Percentiles rank a stretch among this genome's conserved stretches.
phyloP scores from a whole-genome alignment of 1,139 yeast species.

The Candida neerlandica region DNA sequence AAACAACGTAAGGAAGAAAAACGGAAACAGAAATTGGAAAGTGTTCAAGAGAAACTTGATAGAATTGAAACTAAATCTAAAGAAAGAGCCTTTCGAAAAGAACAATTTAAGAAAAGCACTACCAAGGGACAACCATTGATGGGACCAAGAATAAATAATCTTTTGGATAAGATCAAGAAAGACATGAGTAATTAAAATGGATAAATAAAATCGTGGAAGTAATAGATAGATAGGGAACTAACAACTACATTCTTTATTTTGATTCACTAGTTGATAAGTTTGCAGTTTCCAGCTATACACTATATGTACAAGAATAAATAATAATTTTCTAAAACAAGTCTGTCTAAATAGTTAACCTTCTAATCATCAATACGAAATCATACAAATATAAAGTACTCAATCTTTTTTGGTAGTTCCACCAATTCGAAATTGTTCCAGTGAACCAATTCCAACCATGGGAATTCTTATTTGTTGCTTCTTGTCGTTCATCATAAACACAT shows the following conservation, averaged over 20 bases:
- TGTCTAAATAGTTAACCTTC: slow-evolving; percentile 13
- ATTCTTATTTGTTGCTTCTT: slow-evolving; percentile 38
- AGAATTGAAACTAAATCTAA: slow-evolving; percentile 24
- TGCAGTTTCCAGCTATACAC: not conserved
- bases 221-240: not conserved
- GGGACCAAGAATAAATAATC: slow-evolving; percentile 84
- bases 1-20: slow-evolving; percentile 45
- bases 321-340: slow-evolving; percentile 5
- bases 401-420: slow-evolving; percentile 56
- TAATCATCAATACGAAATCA: slow-evolving; percentile 46
- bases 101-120: slow-evolving; percentile 60
- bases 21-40: slow-evolving; percentile 32
- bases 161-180: slow-evolving; percentile 73
- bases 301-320: slow-evolving; percentile 5
- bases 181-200: slow-evolving; percentile 29
- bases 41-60: slow-evolving; percentile 27
- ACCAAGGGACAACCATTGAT: slow-evolving; percentile 82
- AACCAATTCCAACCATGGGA: slow-evolving; percentile 39
- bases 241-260: no score
- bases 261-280: no score
- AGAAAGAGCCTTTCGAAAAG: slow-evolving; percentile 48
- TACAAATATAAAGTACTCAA: slow-evolving; percentile 56
- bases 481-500: slow-evolving; percentile 70
- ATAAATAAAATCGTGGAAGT: not conserved
- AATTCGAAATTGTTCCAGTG: slow-evolving; percentile 42